phyloP scores from a whole-genome alignment of 148 eudicot genomes.

The Camellia granthamiana region DNA sequence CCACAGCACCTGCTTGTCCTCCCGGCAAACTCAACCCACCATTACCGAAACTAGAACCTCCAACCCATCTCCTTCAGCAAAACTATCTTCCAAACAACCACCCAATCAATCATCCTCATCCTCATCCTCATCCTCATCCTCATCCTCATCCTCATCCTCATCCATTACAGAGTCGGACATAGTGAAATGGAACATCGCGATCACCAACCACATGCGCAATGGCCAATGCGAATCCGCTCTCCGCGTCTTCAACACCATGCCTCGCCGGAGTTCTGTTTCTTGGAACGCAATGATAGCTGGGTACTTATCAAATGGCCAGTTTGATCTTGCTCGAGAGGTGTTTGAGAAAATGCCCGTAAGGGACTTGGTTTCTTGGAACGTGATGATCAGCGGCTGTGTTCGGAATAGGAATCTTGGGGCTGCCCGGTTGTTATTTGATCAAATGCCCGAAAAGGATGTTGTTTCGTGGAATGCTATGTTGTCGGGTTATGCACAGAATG shows the following conservation, averaged over 20 bases:
- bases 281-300: conserved; percentile 59
- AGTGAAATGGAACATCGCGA: conserved; percentile 42
- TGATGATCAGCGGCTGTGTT: conserved; percentile 45
- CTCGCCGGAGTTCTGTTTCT: conserved; percentile 35
- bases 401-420: conserved; percentile 28
- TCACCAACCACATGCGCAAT: conserved; percentile 48
- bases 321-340: conserved; percentile 31
- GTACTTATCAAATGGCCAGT: conserved; percentile 28
- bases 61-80: not conserved
- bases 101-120: not conserved
- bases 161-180: conserved; percentile 21
- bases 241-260: conserved; percentile 39
- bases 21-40: conserved; percentile 3
- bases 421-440: conserved; percentile 38
- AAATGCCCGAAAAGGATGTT: conserved; percentile 41
- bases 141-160: conserved; percentile 14
- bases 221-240: conserved; percentile 40
- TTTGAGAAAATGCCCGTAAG: conserved; percentile 51
- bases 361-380: conserved; percentile 53
- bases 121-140: too few relatives aligned
- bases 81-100: not conserved
- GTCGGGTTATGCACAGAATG: conserved; percentile 48
- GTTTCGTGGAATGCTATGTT: conserved; percentile 57
- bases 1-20: not conserved
- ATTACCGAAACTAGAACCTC: not conserved